A percentile compares a stretch with the other conserved stretches of the same genome.
phyloP scores from a whole-genome alignment of 192 early-diverging fungal genomes.

The Podila epicladia region DNA sequence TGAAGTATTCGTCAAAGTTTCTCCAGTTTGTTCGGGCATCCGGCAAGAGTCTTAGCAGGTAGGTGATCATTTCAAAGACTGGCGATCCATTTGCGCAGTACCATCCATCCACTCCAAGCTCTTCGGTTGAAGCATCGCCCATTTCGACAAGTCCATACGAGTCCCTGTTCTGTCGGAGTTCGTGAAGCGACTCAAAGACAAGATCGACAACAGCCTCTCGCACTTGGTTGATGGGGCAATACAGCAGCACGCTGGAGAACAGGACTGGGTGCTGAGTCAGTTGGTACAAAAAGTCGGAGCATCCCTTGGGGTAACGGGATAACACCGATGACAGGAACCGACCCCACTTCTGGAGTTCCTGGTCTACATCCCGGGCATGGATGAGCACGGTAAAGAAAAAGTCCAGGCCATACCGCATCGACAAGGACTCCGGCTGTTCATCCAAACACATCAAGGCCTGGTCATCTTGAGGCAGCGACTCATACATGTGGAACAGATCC shows the following conservation, averaged over 20 bases:
- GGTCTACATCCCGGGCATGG: slow-evolving; percentile 49
- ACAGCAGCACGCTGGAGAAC: slow-evolving; percentile 36
- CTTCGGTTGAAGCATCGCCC: neutral
- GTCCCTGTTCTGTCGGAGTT: slow-evolving; percentile 28
- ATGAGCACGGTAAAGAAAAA: slow-evolving; percentile 53
- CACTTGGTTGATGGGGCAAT: slow-evolving; percentile 53
- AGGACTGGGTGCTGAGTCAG: slow-evolving; percentile 22
- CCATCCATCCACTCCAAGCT: slow-evolving; percentile 2
- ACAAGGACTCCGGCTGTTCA: slow-evolving; percentile 20
- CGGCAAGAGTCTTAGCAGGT: slow-evolving; percentile 35
- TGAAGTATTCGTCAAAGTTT: slow-evolving; percentile 59
- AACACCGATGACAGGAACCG: slow-evolving; percentile 49
- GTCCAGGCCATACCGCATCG: slow-evolving; percentile 41
- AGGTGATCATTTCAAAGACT: slow-evolving; percentile 25
- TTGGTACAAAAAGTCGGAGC: slow-evolving; percentile 37
- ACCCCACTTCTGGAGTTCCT: slow-evolving; percentile 47
- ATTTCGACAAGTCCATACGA: slow-evolving; percentile 35
- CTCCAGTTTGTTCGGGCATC: slow-evolving; percentile 53
- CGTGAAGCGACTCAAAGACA: slow-evolving; percentile 37
- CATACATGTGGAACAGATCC: slow-evolving; percentile 43
- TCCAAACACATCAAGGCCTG: neutral
- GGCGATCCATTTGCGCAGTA: slow-evolving; percentile 17
- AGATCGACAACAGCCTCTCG: slow-evolving; percentile 54
- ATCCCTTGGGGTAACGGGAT: slow-evolving; percentile 34
- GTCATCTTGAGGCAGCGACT: slow-evolving; percentile 2